Base-by-base conservation (phyloP, 2,329 filamentous ascomycete genomes). In the Trichoderma simmonsii region DNA sequence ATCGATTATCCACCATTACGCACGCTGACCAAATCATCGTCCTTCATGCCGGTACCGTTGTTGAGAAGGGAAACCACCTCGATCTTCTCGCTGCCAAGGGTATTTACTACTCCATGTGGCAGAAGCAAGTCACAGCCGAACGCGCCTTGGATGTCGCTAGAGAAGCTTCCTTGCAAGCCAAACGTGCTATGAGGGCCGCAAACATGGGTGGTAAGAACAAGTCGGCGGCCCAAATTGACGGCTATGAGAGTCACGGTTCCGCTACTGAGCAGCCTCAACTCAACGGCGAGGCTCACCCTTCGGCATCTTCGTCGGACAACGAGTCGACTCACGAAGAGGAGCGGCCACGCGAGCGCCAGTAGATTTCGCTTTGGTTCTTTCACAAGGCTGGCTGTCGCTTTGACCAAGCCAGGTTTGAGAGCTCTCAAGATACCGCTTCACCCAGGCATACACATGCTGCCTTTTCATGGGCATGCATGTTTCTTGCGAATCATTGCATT, bases 1-100 rank as follows among this genome's bases (percentile, higher is more conserved):
- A 97, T 81, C 91, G 94, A 69, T 84, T 97, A 28, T 96, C 93
- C 36, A 94, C 92, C 1, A 95, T 96, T 76, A 95, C 93, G 3
- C 91, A 93, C 72, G 94, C 94, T 11, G 93, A 97, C 79, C 92
- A 95, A 77, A 94, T 97, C 73, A 85, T 94, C 68, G 93, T 97
- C 59, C 85, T 95, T 34, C 90, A 92, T 74, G 89, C 90, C 73
- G 94, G 94, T n/a, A 86, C 87, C 60, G 91, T 97, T 65, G 88
- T 89, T 15, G 94, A 97, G 82, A 87, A 88, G 62, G 94, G 94
- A 18, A 94, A 90, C 0, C 94, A 97, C 78, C 87, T 92, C 18
- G 90, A 95, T 76, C 86, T 97, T 4, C 84, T 97, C 6, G 85
- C 86, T 2, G 84, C 88, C 62, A 89, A 89, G 34, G 93, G 93